Percentiles rank a stretch among this genome's conserved stretches.
These are phyloP conservation scores for Mycena sanguinolenta DNA, from an alignment of 768 basidiomycete genomes.

Conservation along the genomic window DNA sequence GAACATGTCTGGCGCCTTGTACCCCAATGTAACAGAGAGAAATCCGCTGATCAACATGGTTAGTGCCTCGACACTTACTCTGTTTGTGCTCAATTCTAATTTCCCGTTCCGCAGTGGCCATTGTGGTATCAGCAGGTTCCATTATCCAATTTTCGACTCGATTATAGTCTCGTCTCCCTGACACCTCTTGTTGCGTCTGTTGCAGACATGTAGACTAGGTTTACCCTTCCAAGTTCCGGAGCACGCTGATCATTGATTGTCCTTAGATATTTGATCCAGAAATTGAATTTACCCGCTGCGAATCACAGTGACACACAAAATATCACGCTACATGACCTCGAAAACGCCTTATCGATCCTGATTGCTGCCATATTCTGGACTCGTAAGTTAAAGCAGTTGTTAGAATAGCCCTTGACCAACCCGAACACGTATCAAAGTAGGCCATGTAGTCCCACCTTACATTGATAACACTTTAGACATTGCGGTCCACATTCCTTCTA, in stretches of 20 bases:
- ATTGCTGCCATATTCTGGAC: constrained; percentile 21
- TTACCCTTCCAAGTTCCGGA: background rate
- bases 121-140: background rate
- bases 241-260: background rate
- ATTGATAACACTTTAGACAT: background rate
- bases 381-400: background rate
- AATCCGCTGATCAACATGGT: constrained; percentile 3
- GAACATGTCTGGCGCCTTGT: background rate
- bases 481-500: no score
- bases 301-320: background rate
- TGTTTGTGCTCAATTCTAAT: background rate
- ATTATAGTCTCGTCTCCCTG: background rate
- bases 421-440: background rate
- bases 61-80: background rate
- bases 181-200: background rate
- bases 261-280: no score
- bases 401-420: background rate
- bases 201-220: constrained; percentile 6
- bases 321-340: constrained; percentile 7
- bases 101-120: background rate
- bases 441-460: background rate
- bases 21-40: background rate
- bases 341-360: constrained; percentile 13
- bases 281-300: constrained; percentile 4
- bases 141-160: background rate